phyloP scores from a whole-genome alignment of 352 stramenopile species.

The Globisporangium iwayamae region DNA sequence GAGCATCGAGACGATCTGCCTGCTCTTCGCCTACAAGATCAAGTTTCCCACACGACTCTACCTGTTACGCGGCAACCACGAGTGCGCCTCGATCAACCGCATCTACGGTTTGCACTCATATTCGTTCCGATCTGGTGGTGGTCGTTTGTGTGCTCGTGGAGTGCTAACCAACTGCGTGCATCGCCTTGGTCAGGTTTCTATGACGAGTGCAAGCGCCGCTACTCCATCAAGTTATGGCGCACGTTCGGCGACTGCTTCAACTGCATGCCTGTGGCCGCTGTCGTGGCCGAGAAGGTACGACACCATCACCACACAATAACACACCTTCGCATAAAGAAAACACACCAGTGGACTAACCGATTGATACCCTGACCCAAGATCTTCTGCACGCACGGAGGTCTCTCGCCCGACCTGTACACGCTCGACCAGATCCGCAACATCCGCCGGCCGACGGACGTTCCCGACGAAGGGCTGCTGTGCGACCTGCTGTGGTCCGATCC shows the following conservation, averaged over 20 bases:
- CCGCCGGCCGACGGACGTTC: conserved; percentile 74
- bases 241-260: conserved; percentile 99
- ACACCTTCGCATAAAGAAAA: too few relatives aligned
- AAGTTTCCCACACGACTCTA: conserved; percentile 86
- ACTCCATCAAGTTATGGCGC: conserved; percentile 92
- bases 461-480: conserved; percentile 80
- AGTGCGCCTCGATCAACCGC: conserved; percentile 76
- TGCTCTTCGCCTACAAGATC: conserved; percentile 86
- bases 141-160: neutral
- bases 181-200: conserved; percentile 86
- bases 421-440: conserved; percentile 96
- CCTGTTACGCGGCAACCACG: conserved; percentile 80
- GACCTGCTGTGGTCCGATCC: conserved; percentile 88
- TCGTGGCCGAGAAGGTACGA: conserved; percentile 92
- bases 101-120: conserved; percentile 46
- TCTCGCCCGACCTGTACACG: conserved; percentile 95
- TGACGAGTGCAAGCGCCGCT: conserved; percentile 96
- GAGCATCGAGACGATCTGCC: conserved; percentile 78
- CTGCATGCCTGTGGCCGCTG: conserved; percentile 94
- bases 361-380: conserved; percentile 57
- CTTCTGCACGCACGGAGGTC: conserved; percentile 96
- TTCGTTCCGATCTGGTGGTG: neutral
- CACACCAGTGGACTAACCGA: too few relatives aligned
- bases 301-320: neutral
- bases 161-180: neutral